Evolutionary conservation across 805 yeast genomes (phyloP).

Genomic region (Metschnikowia cubensis): DNA sequence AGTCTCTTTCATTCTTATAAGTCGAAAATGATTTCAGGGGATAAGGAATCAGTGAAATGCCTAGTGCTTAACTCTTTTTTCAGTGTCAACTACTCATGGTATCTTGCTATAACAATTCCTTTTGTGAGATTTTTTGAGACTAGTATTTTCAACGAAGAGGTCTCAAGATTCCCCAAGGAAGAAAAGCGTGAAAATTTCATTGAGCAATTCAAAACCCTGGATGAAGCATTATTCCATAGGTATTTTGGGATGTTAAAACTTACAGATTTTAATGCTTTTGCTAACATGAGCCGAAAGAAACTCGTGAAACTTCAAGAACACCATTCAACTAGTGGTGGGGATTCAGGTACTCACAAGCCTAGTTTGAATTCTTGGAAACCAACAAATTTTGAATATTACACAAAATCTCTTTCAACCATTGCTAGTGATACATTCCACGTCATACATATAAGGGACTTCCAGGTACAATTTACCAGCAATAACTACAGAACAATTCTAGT

Average conservation of each 20-base stretch:
- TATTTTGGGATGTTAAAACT: conserved; percentile 11
- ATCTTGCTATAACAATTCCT: conserved; percentile 33
- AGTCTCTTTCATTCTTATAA: conserved; percentile 23
- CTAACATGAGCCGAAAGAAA: conserved; percentile 10
- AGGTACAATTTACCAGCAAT: conserved; percentile 26
- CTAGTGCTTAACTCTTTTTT: conserved; percentile 30
- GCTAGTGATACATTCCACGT: conserved; percentile 30
- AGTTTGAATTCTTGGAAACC: conserved; percentile 9
- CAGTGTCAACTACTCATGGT: conserved; percentile 38
- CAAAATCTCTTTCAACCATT: conserved; percentile 23
- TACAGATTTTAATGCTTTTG: conserved; percentile 8
- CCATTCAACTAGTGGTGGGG: not conserved
- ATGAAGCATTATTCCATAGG: conserved; percentile 5
- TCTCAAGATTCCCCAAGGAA: not conserved
- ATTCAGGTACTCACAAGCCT: not conserved
- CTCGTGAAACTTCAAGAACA: conserved; percentile 12
- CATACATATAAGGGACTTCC: conserved; percentile 35
- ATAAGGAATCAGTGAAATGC: conserved; percentile 26
- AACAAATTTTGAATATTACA: conserved; percentile 16
- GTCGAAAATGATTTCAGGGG: conserved; percentile 13
- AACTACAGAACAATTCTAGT: conserved; percentile 25
- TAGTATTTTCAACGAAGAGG: conserved; percentile 27
- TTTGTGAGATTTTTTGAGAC: conserved; percentile 35
- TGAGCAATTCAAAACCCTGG: conserved; percentile 8
- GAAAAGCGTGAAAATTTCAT: not conserved